These are phyloP conservation scores for Botrytis sinoallii DNA, from an alignment of 2,329 filamentous ascomycete genomes.

Conservation along the genomic window DNA sequence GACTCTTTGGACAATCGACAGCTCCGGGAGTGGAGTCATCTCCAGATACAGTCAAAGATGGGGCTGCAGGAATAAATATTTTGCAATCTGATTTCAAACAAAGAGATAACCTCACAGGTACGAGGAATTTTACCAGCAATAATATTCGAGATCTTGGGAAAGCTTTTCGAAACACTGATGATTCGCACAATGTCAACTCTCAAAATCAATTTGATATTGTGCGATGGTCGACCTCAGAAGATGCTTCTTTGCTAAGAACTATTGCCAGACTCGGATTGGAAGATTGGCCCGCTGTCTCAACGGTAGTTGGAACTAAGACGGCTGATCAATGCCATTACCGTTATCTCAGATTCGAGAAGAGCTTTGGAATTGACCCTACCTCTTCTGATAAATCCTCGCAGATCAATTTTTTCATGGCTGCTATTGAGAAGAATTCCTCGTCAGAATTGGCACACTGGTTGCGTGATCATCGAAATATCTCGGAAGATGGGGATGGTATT, in stretches of 20 bases:
- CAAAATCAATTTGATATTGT: not conserved
- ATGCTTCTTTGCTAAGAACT: not conserved
- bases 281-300: not conserved
- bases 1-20: not conserved
- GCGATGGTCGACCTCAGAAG: not conserved
- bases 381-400: not conserved
- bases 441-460: slow-evolving; percentile 1
- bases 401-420: not conserved
- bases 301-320: not conserved
- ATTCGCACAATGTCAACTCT: not conserved
- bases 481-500: not conserved
- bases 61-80: not conserved
- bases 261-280: not conserved
- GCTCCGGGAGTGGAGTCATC: not conserved
- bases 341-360: slow-evolving; percentile 6
- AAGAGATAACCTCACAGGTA: not conserved
- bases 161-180: not conserved
- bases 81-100: no score
- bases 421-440: not conserved
- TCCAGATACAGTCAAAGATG: not conserved
- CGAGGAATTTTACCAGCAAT: not conserved
- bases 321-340: not conserved
- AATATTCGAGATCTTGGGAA: not conserved
- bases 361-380: slow-evolving; percentile 2
- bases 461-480: not conserved